phyloP scores from a whole-genome alignment of 371 early-diverging fungal species.

The Mucor racemosus region DNA sequence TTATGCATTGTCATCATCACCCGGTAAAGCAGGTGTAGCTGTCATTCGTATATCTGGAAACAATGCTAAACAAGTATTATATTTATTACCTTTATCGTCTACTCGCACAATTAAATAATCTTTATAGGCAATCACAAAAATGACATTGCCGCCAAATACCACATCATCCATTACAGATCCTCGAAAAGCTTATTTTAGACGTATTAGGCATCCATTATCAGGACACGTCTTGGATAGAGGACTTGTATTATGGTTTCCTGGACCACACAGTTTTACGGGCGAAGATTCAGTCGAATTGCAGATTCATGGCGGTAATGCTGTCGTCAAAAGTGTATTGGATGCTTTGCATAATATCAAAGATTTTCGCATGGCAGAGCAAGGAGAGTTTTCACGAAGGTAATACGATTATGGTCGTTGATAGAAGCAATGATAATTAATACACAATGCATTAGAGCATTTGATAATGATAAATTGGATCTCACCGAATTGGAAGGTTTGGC shows the following conservation, averaged over 20 bases:
- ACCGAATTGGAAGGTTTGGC: conserved; percentile 82
- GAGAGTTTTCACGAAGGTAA: conserved; percentile 77
- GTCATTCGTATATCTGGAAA: conserved; percentile 80
- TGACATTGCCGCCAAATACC: conserved; percentile 14
- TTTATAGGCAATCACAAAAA: conserved; percentile 21
- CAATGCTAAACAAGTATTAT: conserved; percentile 57
- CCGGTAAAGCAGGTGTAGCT: conserved; percentile 82
- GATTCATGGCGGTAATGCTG: conserved; percentile 81
- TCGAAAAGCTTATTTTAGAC: conserved; percentile 55
- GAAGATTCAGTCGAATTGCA: conserved; percentile 84
- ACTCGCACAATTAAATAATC: background rate
- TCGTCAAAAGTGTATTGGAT: conserved; percentile 61
- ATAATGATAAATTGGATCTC: conserved; percentile 79
- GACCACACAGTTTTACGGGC: conserved; percentile 80
- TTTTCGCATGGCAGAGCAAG: conserved; percentile 76
- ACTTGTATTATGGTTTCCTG: conserved; percentile 71
- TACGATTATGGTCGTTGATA: too few species aligned
- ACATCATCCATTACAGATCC: conserved; percentile 36
- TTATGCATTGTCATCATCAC: conserved; percentile 77
- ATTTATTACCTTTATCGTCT: background rate
- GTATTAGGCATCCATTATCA: conserved; percentile 56
- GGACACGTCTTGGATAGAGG: conserved; percentile 63
- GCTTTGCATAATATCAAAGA: conserved; percentile 54
- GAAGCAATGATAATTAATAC: too few species aligned
- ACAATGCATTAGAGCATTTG: conserved; percentile 71